phyloP scores from a whole-genome alignment of 1,139 yeast species.

The Taphrina confusa region DNA sequence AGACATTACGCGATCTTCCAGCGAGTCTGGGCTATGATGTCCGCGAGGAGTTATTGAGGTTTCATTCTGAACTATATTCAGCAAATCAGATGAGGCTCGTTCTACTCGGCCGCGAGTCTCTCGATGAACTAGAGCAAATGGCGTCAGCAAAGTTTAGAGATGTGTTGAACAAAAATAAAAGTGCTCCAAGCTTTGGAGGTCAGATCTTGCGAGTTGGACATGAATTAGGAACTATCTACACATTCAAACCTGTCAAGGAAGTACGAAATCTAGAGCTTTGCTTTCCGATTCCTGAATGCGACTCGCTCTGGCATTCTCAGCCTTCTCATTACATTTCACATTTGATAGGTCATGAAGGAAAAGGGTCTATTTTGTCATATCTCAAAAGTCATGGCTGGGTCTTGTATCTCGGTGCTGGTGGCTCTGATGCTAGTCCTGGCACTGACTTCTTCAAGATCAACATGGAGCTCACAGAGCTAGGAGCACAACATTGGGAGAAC shows the following conservation, averaged over 20 bases:
- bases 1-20: slow-evolving; percentile 64
- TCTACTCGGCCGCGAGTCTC: slow-evolving; percentile 74
- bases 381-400: slow-evolving; percentile 80
- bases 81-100: slow-evolving; percentile 85
- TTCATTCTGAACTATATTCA: slow-evolving; percentile 61
- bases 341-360: slow-evolving; percentile 86
- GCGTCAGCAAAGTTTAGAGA: slow-evolving; percentile 65
- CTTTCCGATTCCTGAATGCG: slow-evolving; percentile 75
- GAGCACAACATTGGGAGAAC: slow-evolving; percentile 63
- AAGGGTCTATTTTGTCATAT: slow-evolving; percentile 72
- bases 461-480: slow-evolving; percentile 73
- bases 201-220: slow-evolving; percentile 50
- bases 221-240: slow-evolving; percentile 54
- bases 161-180: slow-evolving; percentile 59
- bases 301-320: slow-evolving; percentile 61
- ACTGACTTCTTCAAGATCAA: slow-evolving; percentile 66
- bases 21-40: slow-evolving; percentile 57
- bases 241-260: slow-evolving; percentile 73
- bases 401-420: slow-evolving; percentile 73
- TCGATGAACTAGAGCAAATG: slow-evolving; percentile 72
- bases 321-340: slow-evolving; percentile 76
- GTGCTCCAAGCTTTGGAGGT: slow-evolving; percentile 50
- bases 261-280: slow-evolving; percentile 64
- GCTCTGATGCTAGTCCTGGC: slow-evolving; percentile 67
- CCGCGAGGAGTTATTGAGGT: slow-evolving; percentile 66